A percentile compares a stretch with the other conserved stretches of the same genome.
These are phyloP conservation scores for Pythium chondricola DNA, from an alignment of 352 stramenopile species.

Conservation along the genomic window DNA sequence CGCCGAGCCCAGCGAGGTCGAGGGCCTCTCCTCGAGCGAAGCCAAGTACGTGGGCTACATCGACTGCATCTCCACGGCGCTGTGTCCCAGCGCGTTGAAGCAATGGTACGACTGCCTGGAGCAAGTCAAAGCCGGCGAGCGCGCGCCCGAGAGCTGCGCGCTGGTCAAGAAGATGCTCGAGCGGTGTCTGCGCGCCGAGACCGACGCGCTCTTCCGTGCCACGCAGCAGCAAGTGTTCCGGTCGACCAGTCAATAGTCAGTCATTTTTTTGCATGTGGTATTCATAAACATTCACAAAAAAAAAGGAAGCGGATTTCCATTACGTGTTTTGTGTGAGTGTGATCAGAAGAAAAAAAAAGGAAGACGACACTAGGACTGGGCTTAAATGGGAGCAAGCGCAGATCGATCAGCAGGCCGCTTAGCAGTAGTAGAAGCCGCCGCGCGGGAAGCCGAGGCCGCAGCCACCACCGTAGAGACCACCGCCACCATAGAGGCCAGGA, in stretches of 20 bases:
- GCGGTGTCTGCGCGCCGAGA: slow-evolving; percentile 66
- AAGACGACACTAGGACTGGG: not conserved
- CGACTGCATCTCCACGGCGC: slow-evolving; percentile 39
- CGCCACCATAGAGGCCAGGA: slow-evolving; percentile 12
- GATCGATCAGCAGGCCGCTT: not conserved
- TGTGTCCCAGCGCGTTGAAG: slow-evolving; percentile 44
- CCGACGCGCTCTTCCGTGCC: slow-evolving; percentile 47
- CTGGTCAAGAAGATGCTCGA: slow-evolving; percentile 58
- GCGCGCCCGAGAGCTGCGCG: slow-evolving; percentile 37
- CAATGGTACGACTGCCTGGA: slow-evolving; percentile 50
- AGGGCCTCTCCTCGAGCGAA: slow-evolving; percentile 28
- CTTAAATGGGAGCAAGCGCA: too few species aligned
- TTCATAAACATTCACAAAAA: not conserved
- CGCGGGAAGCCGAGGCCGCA: slow-evolving; percentile 10
- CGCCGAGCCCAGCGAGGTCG: not conserved
- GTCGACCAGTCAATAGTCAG: slow-evolving; percentile 2
- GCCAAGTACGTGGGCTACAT: slow-evolving; percentile 60
- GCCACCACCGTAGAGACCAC: not conserved
- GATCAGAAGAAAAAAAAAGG: not conserved
- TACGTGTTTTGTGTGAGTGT: not conserved
- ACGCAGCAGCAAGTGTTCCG: slow-evolving; percentile 63
- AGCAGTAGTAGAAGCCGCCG: slow-evolving; percentile 19
- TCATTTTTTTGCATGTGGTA: not conserved
- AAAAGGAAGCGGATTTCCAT: not conserved
- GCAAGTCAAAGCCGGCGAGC: slow-evolving; percentile 30